Evolutionary conservation across 2,329 filamentous ascomycete genomes (phyloP), one percentile per base, ranked within the genome.

Genomic region (Pseudogymnoascus sp.): DNA sequence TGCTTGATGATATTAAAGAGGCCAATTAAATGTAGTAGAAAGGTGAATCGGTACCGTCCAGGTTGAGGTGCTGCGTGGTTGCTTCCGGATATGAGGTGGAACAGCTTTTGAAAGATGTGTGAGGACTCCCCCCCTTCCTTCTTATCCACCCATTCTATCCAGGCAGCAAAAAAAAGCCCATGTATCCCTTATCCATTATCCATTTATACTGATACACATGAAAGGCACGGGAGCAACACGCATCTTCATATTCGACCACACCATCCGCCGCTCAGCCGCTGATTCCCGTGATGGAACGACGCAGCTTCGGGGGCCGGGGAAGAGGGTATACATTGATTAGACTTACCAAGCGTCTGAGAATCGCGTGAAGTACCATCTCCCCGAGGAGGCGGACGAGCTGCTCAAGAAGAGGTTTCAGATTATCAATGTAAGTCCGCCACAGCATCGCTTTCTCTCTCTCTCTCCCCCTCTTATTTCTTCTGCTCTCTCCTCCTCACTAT

Each of bases 181-280:
- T n/a, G n/a, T 42, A 45, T 18, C 5, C 18, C n/a, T 16, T 45
- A 21, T 11, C n/a, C n/a, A n/a, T n/a, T n/a, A n/a, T n/a, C n/a
- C n/a, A n/a, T n/a, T n/a, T n/a, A n/a, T n/a, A n/a, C n/a, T n/a
- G n/a, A n/a, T n/a, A n/a, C n/a, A n/a, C n/a, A n/a, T n/a, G n/a
- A n/a, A n/a, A n/a, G n/a, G n/a, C 11, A 68, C 67, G 34, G 66
- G 66, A 16, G 68, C 68, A 57, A 66, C 4, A 64, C 80, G 81
- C 1, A 78, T 95, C 39, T 77, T 89, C 69, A 78, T 96, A 72
- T 96, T 96, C 75, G 90, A 96, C 78, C 89, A 96, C 78, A 96
- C 91, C 16, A 83, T 96, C 73, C 87, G 91, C 10, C 83, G 88
- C 51, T 77, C 83, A 11, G 14, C 7, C 1, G 23, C 47, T 4